These are phyloP conservation scores for Plasmodium gaboni DNA, from an alignment of 169 alveolate genomes.

Conservation along the genomic window DNA sequence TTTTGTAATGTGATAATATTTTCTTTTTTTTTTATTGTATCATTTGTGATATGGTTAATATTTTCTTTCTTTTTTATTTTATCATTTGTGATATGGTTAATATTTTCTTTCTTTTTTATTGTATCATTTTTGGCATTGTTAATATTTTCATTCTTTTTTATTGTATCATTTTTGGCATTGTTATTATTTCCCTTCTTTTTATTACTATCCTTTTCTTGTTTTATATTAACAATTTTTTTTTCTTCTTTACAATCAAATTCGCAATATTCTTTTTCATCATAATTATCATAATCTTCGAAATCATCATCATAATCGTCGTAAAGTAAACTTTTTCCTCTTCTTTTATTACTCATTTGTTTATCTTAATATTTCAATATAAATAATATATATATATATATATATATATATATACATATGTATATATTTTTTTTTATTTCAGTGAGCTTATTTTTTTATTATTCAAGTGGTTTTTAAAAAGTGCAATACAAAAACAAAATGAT, in stretches of 20 bases:
- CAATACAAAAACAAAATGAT: background rate
- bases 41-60: background rate
- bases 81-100: background rate
- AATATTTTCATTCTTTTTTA: background rate
- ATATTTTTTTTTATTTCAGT: background rate
- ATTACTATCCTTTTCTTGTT: slow-evolving; percentile 1
- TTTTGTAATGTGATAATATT: slow-evolving; percentile 3
- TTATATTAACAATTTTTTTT: background rate
- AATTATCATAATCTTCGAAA: slow-evolving; percentile 56
- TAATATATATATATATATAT: slow-evolving; percentile 2
- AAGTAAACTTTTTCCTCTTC: slow-evolving; percentile 17
- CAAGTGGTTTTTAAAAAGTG: background rate
- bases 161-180: background rate
- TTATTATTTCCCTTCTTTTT: slow-evolving; percentile 3
- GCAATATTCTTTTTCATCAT: slow-evolving; percentile 56
- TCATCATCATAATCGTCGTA: slow-evolving; percentile 65
- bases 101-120: slow-evolving; percentile 1
- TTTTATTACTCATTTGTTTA: slow-evolving; percentile 56
- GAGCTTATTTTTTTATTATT: background rate
- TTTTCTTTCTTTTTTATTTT: slow-evolving; percentile 1
- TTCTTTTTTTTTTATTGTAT: slow-evolving; percentile 1
- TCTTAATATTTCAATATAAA: background rate
- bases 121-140: background rate
- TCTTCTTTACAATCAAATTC: slow-evolving; percentile 36
- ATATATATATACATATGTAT: background rate